Evolutionary conservation across 2,329 filamentous ascomycete species (phyloP).

Genomic region (Botrytis aclada): DNA sequence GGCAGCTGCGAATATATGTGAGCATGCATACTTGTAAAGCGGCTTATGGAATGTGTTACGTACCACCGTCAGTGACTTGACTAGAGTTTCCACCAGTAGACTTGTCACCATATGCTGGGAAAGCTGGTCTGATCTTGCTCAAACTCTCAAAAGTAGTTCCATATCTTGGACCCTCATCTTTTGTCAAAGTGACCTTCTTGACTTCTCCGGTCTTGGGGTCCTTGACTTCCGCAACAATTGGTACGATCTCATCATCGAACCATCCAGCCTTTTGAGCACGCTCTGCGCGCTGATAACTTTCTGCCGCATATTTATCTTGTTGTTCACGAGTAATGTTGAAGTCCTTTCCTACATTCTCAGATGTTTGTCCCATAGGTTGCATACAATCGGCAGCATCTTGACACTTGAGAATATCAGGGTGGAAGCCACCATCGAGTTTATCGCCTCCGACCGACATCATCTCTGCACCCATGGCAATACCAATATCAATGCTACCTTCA

Average conservation of each 20-base stretch:
- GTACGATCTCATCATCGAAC: constrained; percentile 92
- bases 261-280: constrained; percentile 83
- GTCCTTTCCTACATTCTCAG: constrained; percentile 90
- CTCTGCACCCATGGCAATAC: constrained; percentile 85
- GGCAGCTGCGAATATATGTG: constrained; percentile 53
- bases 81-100: constrained; percentile 92
- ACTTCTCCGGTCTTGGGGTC: constrained; percentile 76
- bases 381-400: constrained; percentile 82
- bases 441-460: constrained; percentile 77
- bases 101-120: constrained; percentile 81
- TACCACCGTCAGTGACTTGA: constrained; percentile 88
- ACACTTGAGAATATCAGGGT: constrained; percentile 69
- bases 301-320: constrained; percentile 83
- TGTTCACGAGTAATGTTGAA: constrained; percentile 77
- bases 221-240: constrained; percentile 78
- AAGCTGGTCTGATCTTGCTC: constrained; percentile 82
- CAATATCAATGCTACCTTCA: constrained; percentile 77
- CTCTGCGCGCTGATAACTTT: constrained; percentile 86
- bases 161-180: constrained; percentile 86
- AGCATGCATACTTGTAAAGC: neutral
- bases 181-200: constrained; percentile 73
- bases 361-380: constrained; percentile 97
- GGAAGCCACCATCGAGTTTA: constrained; percentile 68
- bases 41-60: constrained; percentile 31
- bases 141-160: constrained; percentile 84